Conservation (phyloP, 73 alveolate species). For the Blepharisma japonicum region DNA sequence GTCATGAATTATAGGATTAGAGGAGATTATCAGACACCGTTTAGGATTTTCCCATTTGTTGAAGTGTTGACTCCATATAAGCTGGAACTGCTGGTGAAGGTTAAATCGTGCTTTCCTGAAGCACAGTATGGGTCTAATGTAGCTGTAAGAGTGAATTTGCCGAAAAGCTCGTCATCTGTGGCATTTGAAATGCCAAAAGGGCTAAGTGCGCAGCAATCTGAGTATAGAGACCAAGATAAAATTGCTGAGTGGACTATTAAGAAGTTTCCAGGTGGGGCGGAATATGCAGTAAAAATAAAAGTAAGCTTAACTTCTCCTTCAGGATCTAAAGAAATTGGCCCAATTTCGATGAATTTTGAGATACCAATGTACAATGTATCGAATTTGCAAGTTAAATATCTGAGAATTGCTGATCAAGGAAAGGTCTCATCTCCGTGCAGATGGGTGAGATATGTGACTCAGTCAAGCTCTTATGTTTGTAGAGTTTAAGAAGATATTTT, state of each 20-base stretch:
- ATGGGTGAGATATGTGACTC: slow-evolving; percentile 85
- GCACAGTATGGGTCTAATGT: slow-evolving; percentile 62
- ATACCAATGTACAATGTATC: slow-evolving; percentile 98
- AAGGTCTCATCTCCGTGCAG: slow-evolving; percentile 54
- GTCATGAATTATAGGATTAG: slow-evolving; percentile 97
- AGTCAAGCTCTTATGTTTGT: slow-evolving; percentile 77
- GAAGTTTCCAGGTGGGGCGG: slow-evolving; percentile 72
- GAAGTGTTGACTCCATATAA: slow-evolving; percentile 72
- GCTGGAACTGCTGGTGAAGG: slow-evolving; percentile 87
- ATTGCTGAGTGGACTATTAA: slow-evolving; percentile 67
- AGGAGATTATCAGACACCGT: slow-evolving; percentile 96
- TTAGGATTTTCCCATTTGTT: slow-evolving; percentile 71
- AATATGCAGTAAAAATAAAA: slow-evolving; percentile 60
- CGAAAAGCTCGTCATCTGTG: slow-evolving; percentile 57
- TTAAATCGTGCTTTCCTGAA: slow-evolving; percentile 61
- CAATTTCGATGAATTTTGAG: slow-evolving; percentile 88
- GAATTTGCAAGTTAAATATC: slow-evolving; percentile 87
- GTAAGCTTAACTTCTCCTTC: slow-evolving; percentile 14
- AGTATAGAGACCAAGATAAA: slow-evolving; percentile 56
- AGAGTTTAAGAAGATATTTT: not conserved
- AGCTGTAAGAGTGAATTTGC: slow-evolving; percentile 63
- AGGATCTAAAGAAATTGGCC: slow-evolving; percentile 73
- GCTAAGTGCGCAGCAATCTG: slow-evolving; percentile 51
- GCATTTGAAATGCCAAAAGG: slow-evolving; percentile 62
- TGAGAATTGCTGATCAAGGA: slow-evolving; percentile 57